phyloP scores from a whole-genome alignment of 148 eudicot genomes.

The Vaccinium darrowii region DNA sequence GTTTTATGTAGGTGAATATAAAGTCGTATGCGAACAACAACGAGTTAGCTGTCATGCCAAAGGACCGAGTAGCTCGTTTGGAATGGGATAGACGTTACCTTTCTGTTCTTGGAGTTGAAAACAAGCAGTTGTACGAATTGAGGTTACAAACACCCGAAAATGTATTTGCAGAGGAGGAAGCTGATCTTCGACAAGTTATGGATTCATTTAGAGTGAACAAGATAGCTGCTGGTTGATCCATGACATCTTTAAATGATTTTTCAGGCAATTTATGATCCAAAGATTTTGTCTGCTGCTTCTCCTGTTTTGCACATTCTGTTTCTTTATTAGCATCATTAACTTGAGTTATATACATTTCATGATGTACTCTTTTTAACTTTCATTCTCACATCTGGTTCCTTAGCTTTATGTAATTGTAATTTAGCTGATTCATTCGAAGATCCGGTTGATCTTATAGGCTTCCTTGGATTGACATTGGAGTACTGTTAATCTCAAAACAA shows the following conservation, averaged over 20 bases:
- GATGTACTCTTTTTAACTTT: not conserved
- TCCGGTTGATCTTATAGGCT: not conserved
- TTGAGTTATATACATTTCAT: not conserved
- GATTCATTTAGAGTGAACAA: slow-evolving; percentile 88
- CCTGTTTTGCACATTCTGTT: not conserved
- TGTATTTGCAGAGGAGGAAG: slow-evolving; percentile 72
- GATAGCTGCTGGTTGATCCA: slow-evolving; percentile 40
- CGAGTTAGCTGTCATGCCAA: slow-evolving; percentile 92
- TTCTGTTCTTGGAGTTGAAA: slow-evolving; percentile 95
- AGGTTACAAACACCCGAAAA: slow-evolving; percentile 87
- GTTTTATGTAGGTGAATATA: slow-evolving; percentile 63
- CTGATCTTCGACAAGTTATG: slow-evolving; percentile 76
- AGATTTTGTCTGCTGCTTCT: not conserved
- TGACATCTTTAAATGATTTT: not conserved
- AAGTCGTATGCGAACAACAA: slow-evolving; percentile 96
- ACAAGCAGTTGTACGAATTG: slow-evolving; percentile 71
- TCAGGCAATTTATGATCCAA: not conserved
- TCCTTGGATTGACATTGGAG: not conserved
- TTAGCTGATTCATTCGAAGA: not conserved
- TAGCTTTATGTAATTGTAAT: not conserved
- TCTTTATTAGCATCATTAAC: not conserved
- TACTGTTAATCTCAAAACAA: not conserved
- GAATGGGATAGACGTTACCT: slow-evolving; percentile 94
- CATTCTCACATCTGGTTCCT: not conserved
- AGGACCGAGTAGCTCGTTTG: slow-evolving; percentile 70